Percentiles rank a stretch among this genome's conserved stretches.
These are phyloP conservation scores for Tympanopsis confertula DNA, from an alignment of 2,329 filamentous ascomycete genomes.

Conservation along the genomic window DNA sequence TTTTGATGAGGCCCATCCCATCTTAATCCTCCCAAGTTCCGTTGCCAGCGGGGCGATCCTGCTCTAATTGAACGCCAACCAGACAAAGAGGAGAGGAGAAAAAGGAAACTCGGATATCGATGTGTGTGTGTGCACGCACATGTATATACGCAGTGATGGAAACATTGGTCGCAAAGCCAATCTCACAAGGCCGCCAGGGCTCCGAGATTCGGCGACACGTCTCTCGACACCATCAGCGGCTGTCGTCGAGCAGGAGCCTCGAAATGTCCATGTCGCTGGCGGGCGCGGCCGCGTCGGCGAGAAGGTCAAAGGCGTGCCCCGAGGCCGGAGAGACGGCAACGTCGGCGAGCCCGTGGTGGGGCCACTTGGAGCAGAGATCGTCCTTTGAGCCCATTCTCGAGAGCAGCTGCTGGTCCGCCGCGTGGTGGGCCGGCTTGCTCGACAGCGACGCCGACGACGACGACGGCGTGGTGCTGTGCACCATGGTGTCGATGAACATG, in stretches of 20 bases:
- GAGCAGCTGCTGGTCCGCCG: conserved; percentile 33
- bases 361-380: conserved; percentile 14
- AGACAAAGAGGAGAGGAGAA: no score
- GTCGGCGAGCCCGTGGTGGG: conserved; percentile 11
- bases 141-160: no score
- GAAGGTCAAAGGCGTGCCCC: conserved; percentile 30
- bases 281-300: conserved; percentile 23
- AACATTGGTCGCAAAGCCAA: no score
- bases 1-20: no score
- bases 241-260: conserved; percentile 45
- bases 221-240: no score
- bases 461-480: conserved; percentile 22
- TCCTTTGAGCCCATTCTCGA: conserved; percentile 26
- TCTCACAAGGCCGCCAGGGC: no score
- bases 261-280: conserved; percentile 51
- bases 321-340: conserved; percentile 19
- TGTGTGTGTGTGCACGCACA: no score
- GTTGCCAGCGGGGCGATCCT: no score
- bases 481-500: conserved; percentile 33
- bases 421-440: conserved; percentile 24
- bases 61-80: no score
- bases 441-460: conserved; percentile 24
- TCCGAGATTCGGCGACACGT: no score
- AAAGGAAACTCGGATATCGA: no score
- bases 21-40: no score